phyloP scores from a whole-genome alignment of 2,329 filamentous ascomycete species.

The Leptographium procerum region DNA sequence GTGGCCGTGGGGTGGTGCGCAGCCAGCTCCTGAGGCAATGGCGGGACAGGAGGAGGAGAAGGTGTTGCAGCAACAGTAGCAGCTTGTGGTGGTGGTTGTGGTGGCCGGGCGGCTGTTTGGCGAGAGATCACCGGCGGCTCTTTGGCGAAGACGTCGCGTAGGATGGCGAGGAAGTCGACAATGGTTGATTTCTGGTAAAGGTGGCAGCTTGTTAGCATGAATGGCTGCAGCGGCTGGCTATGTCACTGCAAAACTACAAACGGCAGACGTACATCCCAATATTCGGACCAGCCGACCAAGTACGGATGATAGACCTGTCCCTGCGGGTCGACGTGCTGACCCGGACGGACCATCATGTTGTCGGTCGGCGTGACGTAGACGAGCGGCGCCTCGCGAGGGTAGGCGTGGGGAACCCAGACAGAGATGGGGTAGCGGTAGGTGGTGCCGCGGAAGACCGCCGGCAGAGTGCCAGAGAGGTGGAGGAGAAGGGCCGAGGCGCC shows the following conservation, averaged over 20 bases:
- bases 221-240: not conserved
- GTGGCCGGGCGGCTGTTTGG: constrained; percentile 35
- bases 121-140: constrained; percentile 83
- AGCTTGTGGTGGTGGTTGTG: constrained; percentile 15
- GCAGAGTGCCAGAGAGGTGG: constrained; percentile 75
- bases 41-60: constrained; percentile 57
- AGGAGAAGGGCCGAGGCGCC: constrained; percentile 78
- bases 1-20: constrained; percentile 13
- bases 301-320: constrained; percentile 95
- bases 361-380: constrained; percentile 81
- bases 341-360: constrained; percentile 79
- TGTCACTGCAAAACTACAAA: not conserved
- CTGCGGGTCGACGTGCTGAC: constrained; percentile 89
- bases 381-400: constrained; percentile 75
- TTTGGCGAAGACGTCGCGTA: constrained; percentile 83
- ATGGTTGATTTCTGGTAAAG: constrained; percentile 64
- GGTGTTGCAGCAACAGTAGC: constrained; percentile 16
- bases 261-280: constrained; percentile 66
- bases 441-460: constrained; percentile 80
- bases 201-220: not conserved
- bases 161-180: constrained; percentile 67
- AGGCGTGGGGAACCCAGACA: constrained; percentile 86
- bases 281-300: constrained; percentile 76
- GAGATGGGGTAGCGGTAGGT: constrained; percentile 86
- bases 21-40: constrained; percentile 54